Evolutionary conservation across 2,329 filamentous ascomycete species (phyloP).

Genomic region (Apiospora pterosperma): DNA sequence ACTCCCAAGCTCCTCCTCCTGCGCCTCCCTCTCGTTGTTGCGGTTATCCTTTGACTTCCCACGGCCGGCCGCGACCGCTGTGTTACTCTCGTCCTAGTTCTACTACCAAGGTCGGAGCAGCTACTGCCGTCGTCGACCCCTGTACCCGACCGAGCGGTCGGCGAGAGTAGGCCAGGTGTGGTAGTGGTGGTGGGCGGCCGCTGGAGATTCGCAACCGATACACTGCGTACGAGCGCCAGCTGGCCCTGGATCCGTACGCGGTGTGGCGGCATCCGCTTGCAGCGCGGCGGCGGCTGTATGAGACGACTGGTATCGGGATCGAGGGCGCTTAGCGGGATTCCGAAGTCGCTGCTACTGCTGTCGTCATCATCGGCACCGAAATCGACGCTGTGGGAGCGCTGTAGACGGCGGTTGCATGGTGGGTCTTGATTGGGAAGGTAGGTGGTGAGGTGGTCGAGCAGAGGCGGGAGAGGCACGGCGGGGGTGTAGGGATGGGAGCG

Average conservation of each 20-base stretch:
- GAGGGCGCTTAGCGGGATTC: constrained; percentile 15
- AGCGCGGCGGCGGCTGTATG: constrained; percentile 19
- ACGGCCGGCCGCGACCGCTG: background rate
- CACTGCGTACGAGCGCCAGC: constrained; percentile 31
- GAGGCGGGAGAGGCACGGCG: constrained; percentile 20
- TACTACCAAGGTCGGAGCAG: background rate
- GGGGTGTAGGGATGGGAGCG: constrained; percentile 24
- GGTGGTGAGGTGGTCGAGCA: constrained; percentile 17
- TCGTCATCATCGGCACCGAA: background rate
- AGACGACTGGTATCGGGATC: constrained; percentile 29
- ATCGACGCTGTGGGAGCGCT: background rate
- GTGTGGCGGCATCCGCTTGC: constrained; percentile 18
- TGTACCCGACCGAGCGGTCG: background rate
- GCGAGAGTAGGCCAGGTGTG: constrained; percentile 7
- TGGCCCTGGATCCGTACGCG: constrained; percentile 35
- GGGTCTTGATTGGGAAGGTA: constrained; percentile 19
- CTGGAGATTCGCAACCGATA: constrained; percentile 27
- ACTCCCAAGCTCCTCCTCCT: background rate
- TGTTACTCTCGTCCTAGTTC: background rate
- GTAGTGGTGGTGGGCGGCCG: background rate
- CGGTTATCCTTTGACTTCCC: background rate
- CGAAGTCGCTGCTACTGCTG: constrained; percentile 14
- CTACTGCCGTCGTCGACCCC: background rate
- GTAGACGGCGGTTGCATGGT: background rate
- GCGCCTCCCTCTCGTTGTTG: background rate